These are phyloP conservation scores for Bruguiera gymnorhiza DNA, from an alignment of 345 rosid species.

Conservation along the genomic window DNA sequence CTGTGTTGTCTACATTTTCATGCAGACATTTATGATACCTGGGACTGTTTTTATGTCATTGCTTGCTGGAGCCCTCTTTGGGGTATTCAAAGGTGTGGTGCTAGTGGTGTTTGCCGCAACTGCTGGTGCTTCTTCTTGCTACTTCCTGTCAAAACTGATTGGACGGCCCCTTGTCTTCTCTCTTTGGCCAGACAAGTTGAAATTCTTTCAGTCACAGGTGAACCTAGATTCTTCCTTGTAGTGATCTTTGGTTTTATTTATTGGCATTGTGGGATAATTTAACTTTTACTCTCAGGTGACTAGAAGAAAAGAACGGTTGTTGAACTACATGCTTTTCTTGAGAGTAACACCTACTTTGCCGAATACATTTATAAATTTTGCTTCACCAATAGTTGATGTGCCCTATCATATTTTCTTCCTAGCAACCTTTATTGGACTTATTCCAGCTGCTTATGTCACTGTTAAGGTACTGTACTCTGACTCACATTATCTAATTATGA, in stretches of 20 bases:
- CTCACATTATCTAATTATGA: neutral
- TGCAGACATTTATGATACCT: slow-evolving; percentile 97
- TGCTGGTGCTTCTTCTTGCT: slow-evolving; percentile 97
- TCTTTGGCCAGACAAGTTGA: slow-evolving; percentile 90
- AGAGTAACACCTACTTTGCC: slow-evolving; percentile 92
- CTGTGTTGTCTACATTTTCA: slow-evolving; percentile 70
- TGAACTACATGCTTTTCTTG: slow-evolving; percentile 90
- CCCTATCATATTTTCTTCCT: slow-evolving; percentile 86
- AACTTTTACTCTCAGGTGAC: slow-evolving; percentile 56
- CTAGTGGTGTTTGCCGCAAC: slow-evolving; percentile 82
- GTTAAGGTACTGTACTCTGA: slow-evolving; percentile 56
- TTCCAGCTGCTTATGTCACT: slow-evolving; percentile 90
- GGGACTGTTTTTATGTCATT: slow-evolving; percentile 95
- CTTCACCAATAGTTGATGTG: slow-evolving; percentile 87
- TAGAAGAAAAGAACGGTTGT: slow-evolving; percentile 55
- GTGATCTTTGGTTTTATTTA: neutral
- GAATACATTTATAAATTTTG: slow-evolving; percentile 88
- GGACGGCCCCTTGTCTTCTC: slow-evolving; percentile 80
- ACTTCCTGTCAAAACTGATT: slow-evolving; percentile 73
- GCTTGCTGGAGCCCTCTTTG: slow-evolving; percentile 95
- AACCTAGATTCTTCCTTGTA: slow-evolving; percentile 6
- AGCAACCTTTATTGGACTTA: slow-evolving; percentile 75
- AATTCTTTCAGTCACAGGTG: slow-evolving; percentile 91
- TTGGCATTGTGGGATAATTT: slow-evolving; percentile 6
- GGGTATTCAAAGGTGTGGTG: slow-evolving; percentile 76